Base-by-base conservation (phyloP, 306 rosid genomes). In the Aeschynomene evenia region DNA sequence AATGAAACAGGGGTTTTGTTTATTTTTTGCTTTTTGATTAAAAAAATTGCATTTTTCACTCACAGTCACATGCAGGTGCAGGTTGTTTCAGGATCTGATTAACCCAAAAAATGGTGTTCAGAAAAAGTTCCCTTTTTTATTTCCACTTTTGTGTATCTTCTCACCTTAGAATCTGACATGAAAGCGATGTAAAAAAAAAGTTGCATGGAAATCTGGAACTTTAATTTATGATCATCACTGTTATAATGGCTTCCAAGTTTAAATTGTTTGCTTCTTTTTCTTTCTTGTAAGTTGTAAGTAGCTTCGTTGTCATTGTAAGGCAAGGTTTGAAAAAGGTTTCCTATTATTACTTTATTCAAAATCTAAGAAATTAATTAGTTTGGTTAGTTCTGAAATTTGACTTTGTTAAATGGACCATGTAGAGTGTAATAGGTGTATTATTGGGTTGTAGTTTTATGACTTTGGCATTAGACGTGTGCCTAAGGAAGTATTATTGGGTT, bases 381-480 rank as follows among this genome's bases (percentile, higher is more conserved):
- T 37, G 11, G 21, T 20, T 66, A 29, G 22, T 52, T 68, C n/a
- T n/a, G 39, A 15, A 45, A n/a, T 45, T 8, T 26, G 43, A 63
- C 42, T 19, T 48, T 5, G 29, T 49, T 9, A 10, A 34, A 36
- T 36, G 36, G 55, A 20, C 15, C 11, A 28, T 24, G 9, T 34
- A 24, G 1, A 9, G 57, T 21, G 51, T 45, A 6, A 45, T 45
- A 45, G 18, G n/a, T 59, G 65, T 36, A 36, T 9, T 59, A 53
- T 7, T 9, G 15, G 49, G 19, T 21, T 21, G 8, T 8, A 20
- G 33, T 7, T 15, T 19, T n/a, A n/a, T 21, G 22, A 39, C 22
- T 46, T 29, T 3, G 46, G 46, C 28, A 68, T 16, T 21, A 55
- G 37, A 62, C 73, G 64, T 46, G 85, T 77, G 80, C 55, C 43